phyloP scores from a whole-genome alignment of 257 asterid genomes.

The Solanum sejunctum region DNA sequence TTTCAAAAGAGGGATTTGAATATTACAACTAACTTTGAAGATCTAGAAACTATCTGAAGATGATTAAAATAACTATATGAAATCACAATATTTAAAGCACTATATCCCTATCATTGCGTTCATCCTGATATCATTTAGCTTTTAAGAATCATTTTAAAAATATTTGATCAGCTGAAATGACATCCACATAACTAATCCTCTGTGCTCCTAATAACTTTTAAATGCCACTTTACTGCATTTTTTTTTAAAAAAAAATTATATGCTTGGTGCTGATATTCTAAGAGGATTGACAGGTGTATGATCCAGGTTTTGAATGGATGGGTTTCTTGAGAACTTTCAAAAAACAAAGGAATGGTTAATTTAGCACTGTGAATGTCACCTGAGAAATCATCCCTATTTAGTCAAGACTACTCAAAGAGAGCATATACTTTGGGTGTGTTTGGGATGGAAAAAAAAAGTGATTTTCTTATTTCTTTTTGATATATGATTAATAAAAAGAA shows the following conservation, averaged over 20 bases:
- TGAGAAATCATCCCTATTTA: neutral
- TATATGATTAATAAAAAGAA: neutral
- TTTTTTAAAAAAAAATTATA: neutral
- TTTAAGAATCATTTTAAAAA: neutral
- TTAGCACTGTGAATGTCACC: neutral
- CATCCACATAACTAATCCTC: neutral
- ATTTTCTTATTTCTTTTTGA: no score
- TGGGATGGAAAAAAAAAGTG: neutral
- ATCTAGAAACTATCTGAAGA: neutral
- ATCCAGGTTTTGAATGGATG: neutral
- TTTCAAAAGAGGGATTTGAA: neutral
- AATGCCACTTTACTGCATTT: neutral
- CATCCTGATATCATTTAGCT: neutral
- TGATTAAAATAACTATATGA: neutral
- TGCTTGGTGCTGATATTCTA: neutral
- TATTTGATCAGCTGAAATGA: neutral
- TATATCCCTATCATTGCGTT: neutral
- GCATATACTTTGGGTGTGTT: neutral
- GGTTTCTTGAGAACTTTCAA: neutral
- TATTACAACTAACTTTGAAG: neutral
- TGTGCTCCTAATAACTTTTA: neutral
- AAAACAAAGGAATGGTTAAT: neutral
- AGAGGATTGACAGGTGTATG: neutral
- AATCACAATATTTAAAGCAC: neutral
- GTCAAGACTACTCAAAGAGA: neutral